phyloP scores from a whole-genome alignment of 805 yeast genomes.

The Debaryomyces tyrocola region DNA sequence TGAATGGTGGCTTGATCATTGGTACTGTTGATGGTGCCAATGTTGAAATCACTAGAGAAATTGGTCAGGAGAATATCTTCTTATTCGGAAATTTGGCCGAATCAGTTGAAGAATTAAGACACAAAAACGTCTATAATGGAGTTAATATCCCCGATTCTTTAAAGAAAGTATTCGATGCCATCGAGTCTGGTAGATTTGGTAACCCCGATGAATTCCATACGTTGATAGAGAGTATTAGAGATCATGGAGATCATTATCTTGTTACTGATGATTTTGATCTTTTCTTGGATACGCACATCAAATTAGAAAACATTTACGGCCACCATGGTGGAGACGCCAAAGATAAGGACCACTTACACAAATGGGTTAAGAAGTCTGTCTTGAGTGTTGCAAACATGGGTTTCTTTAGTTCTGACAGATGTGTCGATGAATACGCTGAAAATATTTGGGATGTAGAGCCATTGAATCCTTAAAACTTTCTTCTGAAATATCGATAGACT shows the following conservation, averaged over 20 bases:
- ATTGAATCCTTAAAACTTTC: constrained; percentile 19
- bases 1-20: constrained; percentile 90
- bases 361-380: constrained; percentile 78
- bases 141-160: constrained; percentile 60
- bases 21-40: constrained; percentile 98
- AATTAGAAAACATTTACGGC: constrained; percentile 70
- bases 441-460: constrained; percentile 93
- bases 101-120: constrained; percentile 82
- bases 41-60: constrained; percentile 90
- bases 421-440: constrained; percentile 90
- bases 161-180: constrained; percentile 58
- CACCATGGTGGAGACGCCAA: constrained; percentile 41
- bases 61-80: constrained; percentile 91
- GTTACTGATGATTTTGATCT: constrained; percentile 89
- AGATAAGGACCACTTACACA: constrained; percentile 52
- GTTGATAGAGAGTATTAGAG: constrained; percentile 65
- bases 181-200: constrained; percentile 74
- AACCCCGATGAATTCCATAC: constrained; percentile 63
- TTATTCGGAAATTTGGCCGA: constrained; percentile 89
- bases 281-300: constrained; percentile 76
- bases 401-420: constrained; percentile 86
- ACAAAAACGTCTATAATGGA: constrained; percentile 64
- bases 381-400: constrained; percentile 89
- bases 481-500: no score
- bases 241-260: constrained; percentile 82